A percentile compares a stretch with the other conserved stretches of the same genome.
These are phyloP conservation scores for Crucibulum laeve DNA, from an alignment of 768 basidiomycete genomes.

Conservation along the genomic window DNA sequence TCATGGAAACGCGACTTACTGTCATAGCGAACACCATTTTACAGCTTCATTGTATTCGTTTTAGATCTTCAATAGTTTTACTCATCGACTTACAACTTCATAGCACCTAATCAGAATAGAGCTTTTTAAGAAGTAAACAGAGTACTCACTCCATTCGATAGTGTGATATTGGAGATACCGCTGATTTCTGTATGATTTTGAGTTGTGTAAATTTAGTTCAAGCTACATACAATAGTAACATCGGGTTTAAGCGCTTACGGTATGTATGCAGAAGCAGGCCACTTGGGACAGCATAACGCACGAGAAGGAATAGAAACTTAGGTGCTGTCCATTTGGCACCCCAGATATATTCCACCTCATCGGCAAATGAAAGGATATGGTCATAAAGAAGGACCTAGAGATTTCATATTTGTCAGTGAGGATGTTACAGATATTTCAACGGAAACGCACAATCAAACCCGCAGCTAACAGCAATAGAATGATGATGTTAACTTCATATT, in stretches of 20 bases:
- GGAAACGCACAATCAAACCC: not conserved
- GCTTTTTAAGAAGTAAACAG: not conserved
- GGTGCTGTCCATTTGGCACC: constrained; percentile 26
- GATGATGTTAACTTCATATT: no score
- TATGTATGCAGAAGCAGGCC: constrained; percentile 22
- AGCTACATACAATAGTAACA: not conserved
- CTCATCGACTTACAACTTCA: not conserved
- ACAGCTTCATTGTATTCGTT: not conserved
- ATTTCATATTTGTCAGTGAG: not conserved
- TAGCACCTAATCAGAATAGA: not conserved
- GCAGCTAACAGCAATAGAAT: not conserved
- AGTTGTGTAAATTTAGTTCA: not conserved
- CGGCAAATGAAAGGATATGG: constrained; percentile 31
- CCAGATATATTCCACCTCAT: constrained; percentile 39
- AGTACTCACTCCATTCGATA: not conserved
- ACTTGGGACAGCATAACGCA: constrained; percentile 31
- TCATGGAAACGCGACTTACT: not conserved
- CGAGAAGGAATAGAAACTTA: constrained; percentile 33
- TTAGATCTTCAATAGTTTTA: not conserved
- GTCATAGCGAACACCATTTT: not conserved
- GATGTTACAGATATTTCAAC: not conserved
- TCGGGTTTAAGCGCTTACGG: constrained; percentile 15
- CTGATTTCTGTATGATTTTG: no score
- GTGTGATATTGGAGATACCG: not conserved
- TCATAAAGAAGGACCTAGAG: constrained; percentile 34